Evolutionary conservation across 768 basidiomycete genomes (phyloP).

Genomic region (Termitomyces sp.): DNA sequence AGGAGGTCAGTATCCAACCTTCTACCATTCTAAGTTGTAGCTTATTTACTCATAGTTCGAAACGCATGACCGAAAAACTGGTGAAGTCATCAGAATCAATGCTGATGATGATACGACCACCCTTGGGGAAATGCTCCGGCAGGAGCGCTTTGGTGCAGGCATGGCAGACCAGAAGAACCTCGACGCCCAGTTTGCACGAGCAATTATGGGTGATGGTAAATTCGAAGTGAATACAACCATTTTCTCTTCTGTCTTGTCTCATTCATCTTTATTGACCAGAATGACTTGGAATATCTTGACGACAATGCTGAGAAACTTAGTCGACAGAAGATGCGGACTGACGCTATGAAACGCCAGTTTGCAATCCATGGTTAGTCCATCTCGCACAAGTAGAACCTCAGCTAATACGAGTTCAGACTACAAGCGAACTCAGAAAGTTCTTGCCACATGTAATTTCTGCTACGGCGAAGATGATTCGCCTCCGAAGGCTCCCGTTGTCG

Average conservation of each 20-base stretch:
- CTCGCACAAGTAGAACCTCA: neutral
- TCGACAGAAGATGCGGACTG: conserved; percentile 92
- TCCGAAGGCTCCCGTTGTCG: conserved; percentile 84
- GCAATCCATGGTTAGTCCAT: conserved; percentile 78
- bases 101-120: conserved; percentile 87
- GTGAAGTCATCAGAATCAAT: conserved; percentile 85
- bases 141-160: conserved; percentile 89
- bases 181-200: conserved; percentile 84
- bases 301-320: conserved; percentile 94
- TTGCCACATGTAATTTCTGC: conserved; percentile 85
- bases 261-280: conserved; percentile 36
- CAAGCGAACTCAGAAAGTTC: conserved; percentile 87
- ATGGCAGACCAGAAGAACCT: conserved; percentile 88
- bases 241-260: neutral
- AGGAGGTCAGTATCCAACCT: conserved; percentile 46
- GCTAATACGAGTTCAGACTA: conserved; percentile 60
- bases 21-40: neutral
- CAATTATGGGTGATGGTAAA: conserved; percentile 84
- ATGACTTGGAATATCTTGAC: conserved; percentile 91
- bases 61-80: conserved; percentile 86
- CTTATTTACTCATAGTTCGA: conserved; percentile 54
- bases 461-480: conserved; percentile 89
- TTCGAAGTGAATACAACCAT: conserved; percentile 58
- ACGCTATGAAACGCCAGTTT: conserved; percentile 95
- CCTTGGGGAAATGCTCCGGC: conserved; percentile 87